phyloP scores from a whole-genome alignment of 257 asterid species.

The Solanum peruvianum region DNA sequence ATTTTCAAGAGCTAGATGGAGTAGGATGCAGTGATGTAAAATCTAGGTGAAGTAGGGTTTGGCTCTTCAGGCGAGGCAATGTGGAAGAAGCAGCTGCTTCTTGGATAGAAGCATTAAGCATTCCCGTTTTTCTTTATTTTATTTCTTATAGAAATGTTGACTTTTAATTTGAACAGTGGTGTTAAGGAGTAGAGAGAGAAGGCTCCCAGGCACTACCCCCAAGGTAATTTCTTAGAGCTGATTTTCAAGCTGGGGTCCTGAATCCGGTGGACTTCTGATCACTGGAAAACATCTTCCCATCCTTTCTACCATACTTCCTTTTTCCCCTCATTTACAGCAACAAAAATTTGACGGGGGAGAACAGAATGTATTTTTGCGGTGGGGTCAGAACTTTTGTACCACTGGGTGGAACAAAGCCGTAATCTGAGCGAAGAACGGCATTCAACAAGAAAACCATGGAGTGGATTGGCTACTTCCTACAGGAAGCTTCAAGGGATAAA shows the following conservation, averaged over 20 bases:
- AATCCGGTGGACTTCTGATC: neutral
- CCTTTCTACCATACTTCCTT: neutral
- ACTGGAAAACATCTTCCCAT: neutral
- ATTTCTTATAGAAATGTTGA: neutral
- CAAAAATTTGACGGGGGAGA: neutral
- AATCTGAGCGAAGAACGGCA: neutral
- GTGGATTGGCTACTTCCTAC: neutral
- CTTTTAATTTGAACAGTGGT: neutral
- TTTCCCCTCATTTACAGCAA: neutral
- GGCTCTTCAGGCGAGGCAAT: neutral
- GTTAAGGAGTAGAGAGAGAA: neutral
- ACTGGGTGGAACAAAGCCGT: neutral
- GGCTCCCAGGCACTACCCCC: neutral
- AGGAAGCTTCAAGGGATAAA: neutral
- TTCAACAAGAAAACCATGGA: neutral
- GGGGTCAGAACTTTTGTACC: neutral
- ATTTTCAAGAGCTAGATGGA: neutral
- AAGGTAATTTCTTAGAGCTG: neutral
- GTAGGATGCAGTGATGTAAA: neutral
- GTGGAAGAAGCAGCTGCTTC: neutral
- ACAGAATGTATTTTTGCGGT: neutral
- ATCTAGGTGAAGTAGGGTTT: neutral
- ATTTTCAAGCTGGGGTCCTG: neutral
- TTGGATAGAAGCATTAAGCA: neutral
- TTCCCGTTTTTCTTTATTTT: neutral